Evolutionary conservation across 139 green algal species (phyloP).

Genomic region (Diplosphaera chodatii): DNA sequence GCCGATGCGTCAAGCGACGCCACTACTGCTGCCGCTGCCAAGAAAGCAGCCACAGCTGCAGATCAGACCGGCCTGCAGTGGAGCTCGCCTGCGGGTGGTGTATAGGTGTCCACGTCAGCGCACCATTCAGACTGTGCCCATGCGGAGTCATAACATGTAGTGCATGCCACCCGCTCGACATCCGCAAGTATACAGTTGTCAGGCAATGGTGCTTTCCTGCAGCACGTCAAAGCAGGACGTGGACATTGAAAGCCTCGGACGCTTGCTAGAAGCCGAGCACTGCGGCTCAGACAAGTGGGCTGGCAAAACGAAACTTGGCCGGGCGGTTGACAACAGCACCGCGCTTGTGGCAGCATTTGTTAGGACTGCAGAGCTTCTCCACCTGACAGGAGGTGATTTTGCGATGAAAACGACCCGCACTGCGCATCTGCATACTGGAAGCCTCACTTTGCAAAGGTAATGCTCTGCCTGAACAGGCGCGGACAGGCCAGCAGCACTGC

Average conservation of each 20-base stretch:
- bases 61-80: not conserved
- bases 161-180: no score
- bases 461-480: not conserved
- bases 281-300: not conserved
- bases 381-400: not conserved
- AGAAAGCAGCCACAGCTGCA: not conserved
- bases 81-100: not conserved
- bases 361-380: not conserved
- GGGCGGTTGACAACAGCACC: not conserved
- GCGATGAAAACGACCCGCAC: no score
- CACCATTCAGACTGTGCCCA: no score
- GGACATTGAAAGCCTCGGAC: not conserved
- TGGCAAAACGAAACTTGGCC: not conserved
- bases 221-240: not conserved
- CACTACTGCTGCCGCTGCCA: no score
- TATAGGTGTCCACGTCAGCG: no score
- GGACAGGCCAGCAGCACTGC: no score
- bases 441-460: no score
- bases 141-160: no score
- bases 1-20: no score
- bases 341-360: not conserved
- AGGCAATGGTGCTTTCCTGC: no score
- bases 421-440: no score
- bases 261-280: not conserved
- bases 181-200: no score